A percentile compares a stretch with the other conserved stretches of the same genome.
Evolutionary conservation across 1,139 yeast genomes (phyloP).

Genomic region (Blastobotrys persicus): DNA sequence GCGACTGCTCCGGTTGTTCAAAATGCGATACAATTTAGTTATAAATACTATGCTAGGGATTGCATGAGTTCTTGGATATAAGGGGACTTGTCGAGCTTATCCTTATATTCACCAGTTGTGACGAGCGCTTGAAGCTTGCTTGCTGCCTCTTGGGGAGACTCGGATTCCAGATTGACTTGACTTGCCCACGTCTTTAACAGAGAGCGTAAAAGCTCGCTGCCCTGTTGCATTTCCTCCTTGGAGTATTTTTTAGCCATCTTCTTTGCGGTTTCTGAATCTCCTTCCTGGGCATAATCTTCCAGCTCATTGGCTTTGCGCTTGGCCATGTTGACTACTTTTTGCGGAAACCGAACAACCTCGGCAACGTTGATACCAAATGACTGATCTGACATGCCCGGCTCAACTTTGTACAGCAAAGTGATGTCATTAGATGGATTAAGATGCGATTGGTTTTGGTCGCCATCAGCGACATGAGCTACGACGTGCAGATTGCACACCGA

Average conservation of each 20-base stretch:
- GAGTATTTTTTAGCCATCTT: constrained; percentile 45
- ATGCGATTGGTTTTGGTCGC: constrained; percentile 25
- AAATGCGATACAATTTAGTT: no score
- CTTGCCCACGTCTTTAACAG: constrained; percentile 63
- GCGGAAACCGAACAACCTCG: constrained; percentile 88
- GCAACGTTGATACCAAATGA: constrained; percentile 98
- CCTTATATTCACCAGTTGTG: constrained; percentile 16
- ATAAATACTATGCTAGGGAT: neutral
- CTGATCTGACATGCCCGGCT: constrained; percentile 87
- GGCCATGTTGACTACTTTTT: constrained; percentile 87
- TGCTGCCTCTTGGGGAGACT: constrained; percentile 43
- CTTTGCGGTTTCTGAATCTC: constrained; percentile 22
- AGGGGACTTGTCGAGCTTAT: constrained; percentile 16
- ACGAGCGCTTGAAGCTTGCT: constrained; percentile 41
- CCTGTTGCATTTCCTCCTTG: constrained; percentile 53
- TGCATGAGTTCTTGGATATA: constrained; percentile 23
- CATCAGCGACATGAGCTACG: constrained; percentile 78
- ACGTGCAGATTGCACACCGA: constrained; percentile 81
- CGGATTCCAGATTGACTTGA: constrained; percentile 44
- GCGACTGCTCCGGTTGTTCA: no score
- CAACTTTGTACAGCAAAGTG: constrained; percentile 85
- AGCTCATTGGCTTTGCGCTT: constrained; percentile 88
- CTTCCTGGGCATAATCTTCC: constrained; percentile 59
- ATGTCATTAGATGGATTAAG: constrained; percentile 54
- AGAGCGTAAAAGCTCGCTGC: constrained; percentile 53